Conservation (phyloP, 768 basidiomycete species). For the Lentinula sp. region DNA sequence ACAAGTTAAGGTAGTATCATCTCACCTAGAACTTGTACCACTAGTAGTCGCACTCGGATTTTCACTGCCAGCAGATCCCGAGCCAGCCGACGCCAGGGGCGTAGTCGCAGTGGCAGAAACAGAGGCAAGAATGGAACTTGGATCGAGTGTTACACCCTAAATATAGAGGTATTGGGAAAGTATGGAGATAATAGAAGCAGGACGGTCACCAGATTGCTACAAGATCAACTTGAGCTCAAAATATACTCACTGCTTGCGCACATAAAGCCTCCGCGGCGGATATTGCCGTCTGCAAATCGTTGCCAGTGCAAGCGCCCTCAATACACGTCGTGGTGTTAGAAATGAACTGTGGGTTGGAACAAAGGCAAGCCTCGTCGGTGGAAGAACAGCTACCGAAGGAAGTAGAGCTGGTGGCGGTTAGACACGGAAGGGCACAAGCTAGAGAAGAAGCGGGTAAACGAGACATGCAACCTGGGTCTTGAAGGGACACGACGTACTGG, state of each 20-base stretch:
- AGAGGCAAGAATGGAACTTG: neutral
- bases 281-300: constrained; percentile 39
- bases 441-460: neutral
- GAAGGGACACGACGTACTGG: neutral
- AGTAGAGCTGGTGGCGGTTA: constrained; percentile 28
- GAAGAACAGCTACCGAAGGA: constrained; percentile 34
- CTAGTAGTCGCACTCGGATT: neutral
- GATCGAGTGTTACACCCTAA: neutral
- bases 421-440: constrained; percentile 52
- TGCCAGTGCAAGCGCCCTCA: constrained; percentile 32
- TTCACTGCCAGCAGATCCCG: neutral
- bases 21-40: neutral
- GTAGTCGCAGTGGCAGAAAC: neutral
- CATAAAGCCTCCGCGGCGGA: constrained; percentile 38
- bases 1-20: neutral
- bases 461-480: no score
- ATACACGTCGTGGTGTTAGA: constrained; percentile 43
- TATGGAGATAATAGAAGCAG: neutral
- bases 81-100: neutral
- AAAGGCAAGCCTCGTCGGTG: constrained; percentile 55
- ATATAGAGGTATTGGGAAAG: neutral
- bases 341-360: constrained; percentile 41
- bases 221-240: no score
- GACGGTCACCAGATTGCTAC: neutral
- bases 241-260: constrained; percentile 38